Base-by-base conservation (phyloP, 192 early-diverging fungal species). In the Umbelopsis vinacea region DNA sequence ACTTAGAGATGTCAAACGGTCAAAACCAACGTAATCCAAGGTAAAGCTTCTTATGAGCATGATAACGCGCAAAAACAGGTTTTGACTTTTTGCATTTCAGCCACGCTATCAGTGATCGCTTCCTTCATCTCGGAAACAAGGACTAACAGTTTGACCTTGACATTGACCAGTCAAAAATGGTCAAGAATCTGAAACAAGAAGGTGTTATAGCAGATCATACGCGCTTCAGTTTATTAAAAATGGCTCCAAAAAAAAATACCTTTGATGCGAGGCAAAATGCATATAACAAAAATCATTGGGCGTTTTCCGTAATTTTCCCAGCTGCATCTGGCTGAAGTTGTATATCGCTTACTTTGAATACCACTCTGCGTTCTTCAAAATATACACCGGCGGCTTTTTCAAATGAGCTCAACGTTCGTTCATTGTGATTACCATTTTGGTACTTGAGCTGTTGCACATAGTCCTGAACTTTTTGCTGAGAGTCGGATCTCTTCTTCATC, bases 61-160 rank as follows among this genome's bases (percentile, higher is more conserved):
- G 6, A 19, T 50, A 50, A 21, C 5, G 9, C 40, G 33, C 29
- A 37, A 37, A 3, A 29, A 3, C 1, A 38, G 37, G 33, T 35
- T 2, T 29, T 63, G 57, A 11, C 11, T 17, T 6, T 6, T 10
- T 19, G 5, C 14, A 15, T 63, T 35, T 19, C 33, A 63, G 57
- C 33, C 57, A n/a, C 29, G 57, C 29, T 26, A 63, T 63, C 8
- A 63, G 57, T 26, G 57, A 63, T 63, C 57, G 33, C 3, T 63
- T 63, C n/a, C 33, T 63, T 17, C 57, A 63, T 35, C 26, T 63
- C 6, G 57, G 57, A 63, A 63, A 37, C 15, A 63, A 33, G 26
- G 33, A 35, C 33, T 63, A 37, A 37, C 5, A 3, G 33, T 12
- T 21, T 10, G 48, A 17, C 4, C 29, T 50, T 17, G 48, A 50